phyloP scores from a whole-genome alignment of 2,329 filamentous ascomycete genomes.

The Venturia nashicola region DNA sequence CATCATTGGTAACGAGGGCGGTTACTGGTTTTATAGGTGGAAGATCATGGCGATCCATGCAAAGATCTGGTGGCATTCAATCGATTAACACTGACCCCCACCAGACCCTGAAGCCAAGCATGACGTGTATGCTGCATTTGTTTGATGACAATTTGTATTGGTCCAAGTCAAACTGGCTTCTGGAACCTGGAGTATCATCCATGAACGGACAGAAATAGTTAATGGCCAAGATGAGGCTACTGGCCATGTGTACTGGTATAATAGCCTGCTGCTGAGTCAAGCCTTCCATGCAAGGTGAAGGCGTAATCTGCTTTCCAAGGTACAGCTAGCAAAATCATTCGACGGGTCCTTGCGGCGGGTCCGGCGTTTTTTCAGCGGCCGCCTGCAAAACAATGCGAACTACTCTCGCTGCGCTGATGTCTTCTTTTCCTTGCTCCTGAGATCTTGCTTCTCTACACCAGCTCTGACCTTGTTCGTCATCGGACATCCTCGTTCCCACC shows the following conservation, averaged over 20 bases:
- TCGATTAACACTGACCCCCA: too few relatives aligned
- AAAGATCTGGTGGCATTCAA: not conserved
- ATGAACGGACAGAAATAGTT: not conserved
- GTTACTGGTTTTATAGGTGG: not conserved
- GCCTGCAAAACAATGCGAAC: not conserved
- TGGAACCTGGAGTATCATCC: not conserved
- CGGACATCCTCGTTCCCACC: not conserved
- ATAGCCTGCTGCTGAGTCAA: not conserved
- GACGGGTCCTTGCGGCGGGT: not conserved
- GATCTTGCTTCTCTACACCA: not conserved
- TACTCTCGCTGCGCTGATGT: not conserved
- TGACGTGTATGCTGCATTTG: not conserved
- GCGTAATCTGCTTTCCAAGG: not conserved
- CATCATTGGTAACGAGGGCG: not conserved
- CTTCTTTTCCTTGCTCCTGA: not conserved
- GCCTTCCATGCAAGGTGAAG: not conserved
- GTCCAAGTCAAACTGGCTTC: not conserved
- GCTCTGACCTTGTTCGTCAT: not conserved
- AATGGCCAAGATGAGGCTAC: not conserved
- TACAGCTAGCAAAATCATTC: not conserved
- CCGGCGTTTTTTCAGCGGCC: not conserved
- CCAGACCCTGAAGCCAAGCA: not conserved
- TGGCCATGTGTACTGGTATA: not conserved
- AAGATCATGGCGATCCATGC: not conserved
- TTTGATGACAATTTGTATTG: not conserved